Conservation (phyloP, 1,284 basidiomycete genomes). For the Phellopilus nigrolimitatus region DNA sequence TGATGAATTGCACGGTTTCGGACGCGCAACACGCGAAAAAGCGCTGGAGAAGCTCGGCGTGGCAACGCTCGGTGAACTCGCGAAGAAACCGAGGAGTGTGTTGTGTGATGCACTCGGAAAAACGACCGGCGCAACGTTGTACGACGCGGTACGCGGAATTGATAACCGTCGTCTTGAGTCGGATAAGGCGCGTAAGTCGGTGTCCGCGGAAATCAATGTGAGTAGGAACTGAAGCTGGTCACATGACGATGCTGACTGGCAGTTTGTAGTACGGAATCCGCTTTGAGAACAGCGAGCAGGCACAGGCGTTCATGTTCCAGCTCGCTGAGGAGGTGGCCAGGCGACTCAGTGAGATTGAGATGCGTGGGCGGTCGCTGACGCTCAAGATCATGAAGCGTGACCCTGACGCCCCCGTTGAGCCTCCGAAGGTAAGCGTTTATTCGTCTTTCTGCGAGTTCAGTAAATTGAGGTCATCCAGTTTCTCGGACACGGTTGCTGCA, state of each 20-base stretch:
- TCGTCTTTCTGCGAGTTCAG: background rate
- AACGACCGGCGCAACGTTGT: constrained; percentile 79
- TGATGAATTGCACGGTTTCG: constrained; percentile 86
- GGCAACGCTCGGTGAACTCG: constrained; percentile 66
- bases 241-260: constrained; percentile 24
- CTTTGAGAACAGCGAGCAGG: constrained; percentile 79
- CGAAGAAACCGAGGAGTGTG: constrained; percentile 52
- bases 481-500: constrained; percentile 88
- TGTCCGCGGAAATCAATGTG: constrained; percentile 90
- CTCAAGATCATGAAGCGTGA: constrained; percentile 89
- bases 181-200: constrained; percentile 80
- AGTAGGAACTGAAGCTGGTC: constrained; percentile 30
- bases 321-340: constrained; percentile 75
- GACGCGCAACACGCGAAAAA: constrained; percentile 68
- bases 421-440: constrained; percentile 68
- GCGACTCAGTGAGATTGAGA: constrained; percentile 61
- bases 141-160: constrained; percentile 78
- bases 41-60: constrained; percentile 72
- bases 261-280: constrained; percentile 83
- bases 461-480: constrained; percentile 48
- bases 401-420: constrained; percentile 82
- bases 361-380: constrained; percentile 70
- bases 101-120: constrained; percentile 78
- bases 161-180: constrained; percentile 79
- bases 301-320: constrained; percentile 70